Percentiles rank a stretch among this genome's conserved stretches.
Evolutionary conservation across 129 eudicot genomes (phyloP).

Genomic region (Flaveria trinervia): DNA sequence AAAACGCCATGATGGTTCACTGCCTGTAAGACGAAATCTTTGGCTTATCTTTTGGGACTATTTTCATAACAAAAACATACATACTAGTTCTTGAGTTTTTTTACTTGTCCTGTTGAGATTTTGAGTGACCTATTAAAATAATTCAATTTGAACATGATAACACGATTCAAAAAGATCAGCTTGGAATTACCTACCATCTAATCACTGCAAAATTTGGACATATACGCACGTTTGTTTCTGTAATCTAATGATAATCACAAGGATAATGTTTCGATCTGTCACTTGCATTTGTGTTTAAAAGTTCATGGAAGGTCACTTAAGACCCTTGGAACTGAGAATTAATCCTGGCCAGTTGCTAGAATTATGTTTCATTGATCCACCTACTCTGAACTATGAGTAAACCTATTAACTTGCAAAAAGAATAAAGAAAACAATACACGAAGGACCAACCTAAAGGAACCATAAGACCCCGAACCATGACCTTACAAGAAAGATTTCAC

Average conservation of each 20-base stretch:
- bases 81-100: no score
- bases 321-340: neutral
- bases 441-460: neutral
- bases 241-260: conserved; percentile 2
- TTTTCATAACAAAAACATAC: no score
- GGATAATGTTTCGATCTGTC: neutral
- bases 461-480: neutral
- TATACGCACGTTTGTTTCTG: neutral
- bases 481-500: neutral
- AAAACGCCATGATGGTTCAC: no score
- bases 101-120: no score
- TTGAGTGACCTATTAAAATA: no score
- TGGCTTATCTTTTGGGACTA: no score
- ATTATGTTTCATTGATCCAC: neutral
- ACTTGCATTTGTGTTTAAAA: neutral
- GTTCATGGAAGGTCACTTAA: neutral
- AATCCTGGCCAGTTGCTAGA: neutral
- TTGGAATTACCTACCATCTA: no score
- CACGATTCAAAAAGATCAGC: no score
- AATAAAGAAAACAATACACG: neutral
- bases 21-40: no score
- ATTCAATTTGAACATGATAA: no score
- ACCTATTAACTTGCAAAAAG: neutral
- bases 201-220: no score
- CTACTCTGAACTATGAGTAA: neutral